Conservation (phyloP, 805 yeast genomes). For the Starmerella roubikii region DNA sequence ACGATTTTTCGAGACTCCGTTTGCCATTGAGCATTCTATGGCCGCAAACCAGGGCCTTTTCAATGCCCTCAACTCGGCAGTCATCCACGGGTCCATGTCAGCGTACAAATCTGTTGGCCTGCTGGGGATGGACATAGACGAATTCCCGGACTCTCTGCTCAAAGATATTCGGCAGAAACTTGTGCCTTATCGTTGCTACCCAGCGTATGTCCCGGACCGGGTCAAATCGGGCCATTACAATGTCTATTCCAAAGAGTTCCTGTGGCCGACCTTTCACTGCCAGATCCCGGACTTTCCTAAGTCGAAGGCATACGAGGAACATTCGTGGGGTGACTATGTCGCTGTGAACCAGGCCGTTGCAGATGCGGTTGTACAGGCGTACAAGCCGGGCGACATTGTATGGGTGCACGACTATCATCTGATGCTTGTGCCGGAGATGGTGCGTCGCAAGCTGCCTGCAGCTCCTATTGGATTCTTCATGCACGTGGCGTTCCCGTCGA, state of each 20-base stretch:
- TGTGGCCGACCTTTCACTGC: conserved; percentile 92
- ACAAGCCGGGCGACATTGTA: conserved; percentile 61
- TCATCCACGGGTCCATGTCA: conserved; percentile 25
- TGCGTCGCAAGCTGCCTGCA: conserved; percentile 57
- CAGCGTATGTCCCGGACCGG: conserved; percentile 62
- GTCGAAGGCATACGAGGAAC: conserved; percentile 88
- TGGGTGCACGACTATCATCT: conserved; percentile 96
- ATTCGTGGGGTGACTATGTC: conserved; percentile 80
- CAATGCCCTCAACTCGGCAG: conserved; percentile 63
- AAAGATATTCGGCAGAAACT: conserved; percentile 35
- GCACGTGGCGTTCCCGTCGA: conserved; percentile 89
- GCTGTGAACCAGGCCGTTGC: conserved; percentile 68
- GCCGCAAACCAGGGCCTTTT: conserved; percentile 81
- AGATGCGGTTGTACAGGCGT: conserved; percentile 50
- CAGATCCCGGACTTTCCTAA: conserved; percentile 93
- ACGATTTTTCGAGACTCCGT: conserved; percentile 25
- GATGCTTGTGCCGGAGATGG: conserved; percentile 72
- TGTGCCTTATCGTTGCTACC: conserved; percentile 33
- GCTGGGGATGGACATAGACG: conserved; percentile 80
- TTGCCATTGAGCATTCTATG: conserved; percentile 43
- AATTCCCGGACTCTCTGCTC: conserved; percentile 45
- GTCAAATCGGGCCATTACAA: conserved; percentile 83
- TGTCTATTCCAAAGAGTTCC: conserved; percentile 81
- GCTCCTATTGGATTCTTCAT: conserved; percentile 86
- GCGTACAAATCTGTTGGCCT: conserved; percentile 74